Evolutionary conservation across 78 protist species (phyloP).

Genomic region (Protostelium mycophagum): DNA sequence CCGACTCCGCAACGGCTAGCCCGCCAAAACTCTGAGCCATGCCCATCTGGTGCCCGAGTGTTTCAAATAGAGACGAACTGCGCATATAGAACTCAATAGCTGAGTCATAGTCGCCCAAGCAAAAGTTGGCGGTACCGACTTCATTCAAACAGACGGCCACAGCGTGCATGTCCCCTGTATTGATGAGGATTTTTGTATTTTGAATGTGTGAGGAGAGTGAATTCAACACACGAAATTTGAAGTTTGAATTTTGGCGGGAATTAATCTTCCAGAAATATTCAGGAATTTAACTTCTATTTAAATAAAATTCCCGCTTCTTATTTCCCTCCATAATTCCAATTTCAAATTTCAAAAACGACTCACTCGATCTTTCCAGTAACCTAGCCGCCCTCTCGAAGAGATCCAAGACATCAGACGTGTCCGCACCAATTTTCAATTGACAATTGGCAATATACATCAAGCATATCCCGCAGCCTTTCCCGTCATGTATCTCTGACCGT

Average conservation of each 20-base stretch:
- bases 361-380: not conserved
- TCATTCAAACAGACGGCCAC: not conserved
- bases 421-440: not conserved
- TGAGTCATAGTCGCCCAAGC: not conserved
- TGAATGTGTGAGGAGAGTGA: too few species aligned
- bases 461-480: not conserved
- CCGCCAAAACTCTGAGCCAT: not conserved
- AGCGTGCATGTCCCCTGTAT: not conserved
- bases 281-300: too few species aligned
- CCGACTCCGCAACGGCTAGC: not conserved
- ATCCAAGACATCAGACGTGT: not conserved
- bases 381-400: not conserved
- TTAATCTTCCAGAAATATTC: too few species aligned
- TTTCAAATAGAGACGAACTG: not conserved
- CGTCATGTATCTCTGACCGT: not conserved
- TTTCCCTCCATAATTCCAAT: too few species aligned
- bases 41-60: not conserved
- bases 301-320: too few species aligned
- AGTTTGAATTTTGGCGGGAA: too few species aligned
- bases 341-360: too few species aligned
- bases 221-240: too few species aligned
- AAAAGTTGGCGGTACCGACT: not conserved
- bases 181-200: too few species aligned
- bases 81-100: not conserved
- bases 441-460: not conserved